These are phyloP conservation scores for Prasinococcaceae sp. DNA, from an alignment of 139 green algal species.

Conservation along the genomic window DNA sequence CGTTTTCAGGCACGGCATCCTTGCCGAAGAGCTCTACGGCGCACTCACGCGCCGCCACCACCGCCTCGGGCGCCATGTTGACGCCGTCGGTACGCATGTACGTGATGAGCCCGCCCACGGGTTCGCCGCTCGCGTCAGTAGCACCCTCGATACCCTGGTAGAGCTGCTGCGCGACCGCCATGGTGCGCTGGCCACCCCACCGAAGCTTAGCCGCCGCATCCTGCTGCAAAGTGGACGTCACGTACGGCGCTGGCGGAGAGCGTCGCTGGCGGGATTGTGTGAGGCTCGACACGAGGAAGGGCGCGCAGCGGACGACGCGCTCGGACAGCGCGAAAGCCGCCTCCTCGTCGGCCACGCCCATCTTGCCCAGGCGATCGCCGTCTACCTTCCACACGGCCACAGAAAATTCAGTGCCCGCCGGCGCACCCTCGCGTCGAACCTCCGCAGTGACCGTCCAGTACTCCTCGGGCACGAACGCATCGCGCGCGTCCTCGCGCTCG, in stretches of 20 bases:
- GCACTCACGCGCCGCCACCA: background rate
- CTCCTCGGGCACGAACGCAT: constrained; percentile 37
- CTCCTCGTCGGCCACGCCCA: too few relatives aligned
- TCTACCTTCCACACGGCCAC: background rate
- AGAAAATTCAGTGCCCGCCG: background rate
- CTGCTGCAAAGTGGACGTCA: constrained; percentile 78
- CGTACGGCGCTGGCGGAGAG: constrained; percentile 56
- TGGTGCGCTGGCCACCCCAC: constrained; percentile 47
- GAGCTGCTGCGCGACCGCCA: constrained; percentile 69
- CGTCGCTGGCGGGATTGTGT: too few relatives aligned
- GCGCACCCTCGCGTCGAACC: background rate
- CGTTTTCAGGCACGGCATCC: background rate
- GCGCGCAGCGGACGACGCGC: too few relatives aligned
- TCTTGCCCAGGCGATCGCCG: background rate
- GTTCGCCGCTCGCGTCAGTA: too few relatives aligned
- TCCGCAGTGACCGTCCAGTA: constrained; percentile 45
- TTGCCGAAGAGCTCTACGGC: background rate
- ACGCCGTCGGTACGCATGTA: constrained; percentile 90
- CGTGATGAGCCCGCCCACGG: constrained; percentile 73
- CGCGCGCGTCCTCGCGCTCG: constrained; percentile 58
- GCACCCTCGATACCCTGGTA: constrained; percentile 53
- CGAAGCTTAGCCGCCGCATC: constrained; percentile 58
- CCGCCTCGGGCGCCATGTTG: constrained; percentile 30
- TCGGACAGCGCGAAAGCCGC: too few relatives aligned
- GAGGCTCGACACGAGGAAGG: too few relatives aligned